Conservation (phyloP, 495 filamentous ascomycete genomes). For the Tricharina praecox region DNA sequence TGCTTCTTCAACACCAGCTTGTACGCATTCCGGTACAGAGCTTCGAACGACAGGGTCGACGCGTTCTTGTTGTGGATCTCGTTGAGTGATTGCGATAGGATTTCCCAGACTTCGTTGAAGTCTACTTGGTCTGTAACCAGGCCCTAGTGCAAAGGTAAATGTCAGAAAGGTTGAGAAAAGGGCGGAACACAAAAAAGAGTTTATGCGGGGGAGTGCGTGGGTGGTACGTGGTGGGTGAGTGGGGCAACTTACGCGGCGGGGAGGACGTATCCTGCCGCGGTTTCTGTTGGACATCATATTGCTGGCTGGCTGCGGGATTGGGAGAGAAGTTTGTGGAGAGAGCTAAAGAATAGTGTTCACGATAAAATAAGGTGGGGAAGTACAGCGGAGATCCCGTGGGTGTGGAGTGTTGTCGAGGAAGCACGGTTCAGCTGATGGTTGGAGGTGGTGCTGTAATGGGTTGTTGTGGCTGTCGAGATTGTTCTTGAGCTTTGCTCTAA, state of each 20-base stretch:
- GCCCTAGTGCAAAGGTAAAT: slow-evolving; percentile 31
- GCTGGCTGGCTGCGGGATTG: neutral
- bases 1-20: slow-evolving; percentile 80
- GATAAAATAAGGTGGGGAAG: too few relatives aligned
- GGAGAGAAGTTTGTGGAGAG: neutral
- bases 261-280: slow-evolving; percentile 53
- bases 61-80: slow-evolving; percentile 90
- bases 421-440: too few relatives aligned
- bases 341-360: neutral
- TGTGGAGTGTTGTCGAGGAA: too few relatives aligned
- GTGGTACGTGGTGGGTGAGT: slow-evolving; percentile 49
- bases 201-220: too few relatives aligned
- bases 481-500: too few relatives aligned
- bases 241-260: slow-evolving; percentile 49
- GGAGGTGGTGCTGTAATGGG: too few relatives aligned
- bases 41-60: slow-evolving; percentile 79
- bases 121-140: slow-evolving; percentile 42
- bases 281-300: slow-evolving; percentile 12
- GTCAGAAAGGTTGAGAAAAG: too few relatives aligned
- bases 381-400: too few relatives aligned
- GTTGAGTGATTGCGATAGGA: slow-evolving; percentile 51
- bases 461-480: too few relatives aligned
- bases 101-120: slow-evolving; percentile 67
- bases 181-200: too few relatives aligned
- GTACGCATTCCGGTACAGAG: slow-evolving; percentile 90